Evolutionary conservation across 2,329 filamentous ascomycete species (phyloP), one percentile per base, ranked within the genome.

Genomic region (Epichloe aotearoae): DNA sequence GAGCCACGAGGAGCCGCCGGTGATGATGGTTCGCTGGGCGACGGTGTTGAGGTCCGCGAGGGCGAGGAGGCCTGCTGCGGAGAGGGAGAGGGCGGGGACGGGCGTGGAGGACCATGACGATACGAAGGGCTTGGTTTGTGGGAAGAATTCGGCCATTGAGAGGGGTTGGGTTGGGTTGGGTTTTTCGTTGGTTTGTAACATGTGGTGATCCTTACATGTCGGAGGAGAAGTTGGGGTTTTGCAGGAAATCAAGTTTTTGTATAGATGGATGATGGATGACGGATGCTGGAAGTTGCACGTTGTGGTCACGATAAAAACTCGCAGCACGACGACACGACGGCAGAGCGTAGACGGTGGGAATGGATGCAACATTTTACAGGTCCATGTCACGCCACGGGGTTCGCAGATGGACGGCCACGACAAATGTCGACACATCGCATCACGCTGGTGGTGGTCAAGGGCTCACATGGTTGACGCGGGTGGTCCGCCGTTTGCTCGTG

Each of bases 41-140:
- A 81, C 68, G 2, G 75, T 79, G 37, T 69, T 68, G 39, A 83
- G 69, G 53, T 82, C 77, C 3, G 79, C 79, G 15, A 83, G 72
- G 7, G 75, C 76, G 20, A 83, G 64, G 8, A 82, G 69, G 7
- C 77, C 79, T 8, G 73, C 72, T 1, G 76, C 71, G 0, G 73
- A 74, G 56, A 77, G 64, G 3, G 67, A 62, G 47, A 77, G 60
- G 23, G 59, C 56, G 1, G 72, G 72, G 15, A 77, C 69, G 1
- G 74, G 74, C 0, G 64, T 69, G 15, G 65, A 64, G 1, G 66
- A 62, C 72, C 73, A 76, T 41, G 67, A 62, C 4, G 66, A 64
- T 52, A 75, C 57, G 40, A 68, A 56, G 5, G 63, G 57, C 46
- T 58, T 46, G 42, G 23, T 30, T 20, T 7, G 42, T n/a, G 10